Evolutionary conservation across 2,329 filamentous ascomycete species (phyloP).

Genomic region (Diaporthe destruens): DNA sequence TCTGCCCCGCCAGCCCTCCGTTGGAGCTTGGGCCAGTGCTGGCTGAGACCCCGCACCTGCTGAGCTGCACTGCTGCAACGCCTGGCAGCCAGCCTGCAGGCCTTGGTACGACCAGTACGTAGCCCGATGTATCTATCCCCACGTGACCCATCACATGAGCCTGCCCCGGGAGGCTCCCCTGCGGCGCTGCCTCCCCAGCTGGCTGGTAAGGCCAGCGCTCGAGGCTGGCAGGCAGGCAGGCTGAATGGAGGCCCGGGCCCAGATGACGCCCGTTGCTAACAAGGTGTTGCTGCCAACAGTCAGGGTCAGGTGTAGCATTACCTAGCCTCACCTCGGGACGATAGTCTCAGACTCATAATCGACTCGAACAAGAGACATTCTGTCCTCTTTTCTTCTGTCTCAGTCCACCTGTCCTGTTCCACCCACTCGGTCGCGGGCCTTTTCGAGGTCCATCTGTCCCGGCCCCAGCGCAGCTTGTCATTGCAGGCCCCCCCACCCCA

Average conservation of each 20-base stretch:
- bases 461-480: constrained; percentile 39
- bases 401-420: background rate
- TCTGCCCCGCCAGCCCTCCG: constrained; percentile 9
- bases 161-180: background rate
- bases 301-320: constrained; percentile 24
- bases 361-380: constrained; percentile 22
- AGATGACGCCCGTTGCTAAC: constrained; percentile 7
- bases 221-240: background rate
- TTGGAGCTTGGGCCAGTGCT: constrained; percentile 19
- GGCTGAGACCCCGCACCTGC: constrained; percentile 22
- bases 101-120: background rate
- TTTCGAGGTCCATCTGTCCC: constrained; percentile 1
- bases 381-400: constrained; percentile 2
- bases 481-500: constrained; percentile 23
- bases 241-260: background rate
- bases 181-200: background rate
- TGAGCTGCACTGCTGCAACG: background rate
- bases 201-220: constrained; percentile 20
- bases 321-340: constrained; percentile 22
- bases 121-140: background rate
- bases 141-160: constrained; percentile 30
- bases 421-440: background rate
- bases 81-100: too few species aligned
- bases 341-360: background rate
- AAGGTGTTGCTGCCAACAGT: constrained; percentile 14